Evolutionary conservation across 2,329 filamentous ascomycete species (phyloP), one percentile per base, ranked within the genome.

Genomic region (Diaporthe vaccinii): DNA sequence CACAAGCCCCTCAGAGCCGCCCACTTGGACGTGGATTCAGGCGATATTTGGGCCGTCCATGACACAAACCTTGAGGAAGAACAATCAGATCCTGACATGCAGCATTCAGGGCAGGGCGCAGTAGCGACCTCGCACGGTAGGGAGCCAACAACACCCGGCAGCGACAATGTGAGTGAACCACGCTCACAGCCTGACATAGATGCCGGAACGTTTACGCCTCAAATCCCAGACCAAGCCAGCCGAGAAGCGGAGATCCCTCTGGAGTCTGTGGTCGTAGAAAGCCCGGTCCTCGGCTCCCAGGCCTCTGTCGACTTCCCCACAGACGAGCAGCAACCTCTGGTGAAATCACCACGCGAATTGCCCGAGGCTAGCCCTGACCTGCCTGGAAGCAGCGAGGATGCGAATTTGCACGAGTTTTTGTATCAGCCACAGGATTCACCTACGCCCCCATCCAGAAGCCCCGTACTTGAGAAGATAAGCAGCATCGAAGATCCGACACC

Each of bases 1-100:
- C 83, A 83, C 76, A 86, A 83, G 75, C 76, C 77, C 10, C 51
- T 84, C 22, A 78, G 81, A 51, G 78, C 74, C 44, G 76, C 76
- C 58, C 76, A 49, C 57, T 77, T 82, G 62, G 79, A 83, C 57
- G 79, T 78, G 39, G 77, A 81, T 69, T 55, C 74, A 39, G 76
- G 78, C 28, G 77, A 79, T 53, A 78, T 78, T 46, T 74, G 77
- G 77, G 76, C 76, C 72, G 76, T 77, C 14, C 78, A 77, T 53
- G 77, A 62, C 59, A 53, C 55, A 34, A 34, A 53, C 25, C 4
- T 58, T n/a, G 49, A 75, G 55, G 73, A 73, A 39, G 67, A 58
- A 72, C 17, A 51, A 65, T 58, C 44, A 59, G 62, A 59, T 36
- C 70, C 75, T 76, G 75, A 76, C 75, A 57, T 58, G 57, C 62